Conservation (phyloP, 768 basidiomycete genomes). For the Lyophyllum semitale region DNA sequence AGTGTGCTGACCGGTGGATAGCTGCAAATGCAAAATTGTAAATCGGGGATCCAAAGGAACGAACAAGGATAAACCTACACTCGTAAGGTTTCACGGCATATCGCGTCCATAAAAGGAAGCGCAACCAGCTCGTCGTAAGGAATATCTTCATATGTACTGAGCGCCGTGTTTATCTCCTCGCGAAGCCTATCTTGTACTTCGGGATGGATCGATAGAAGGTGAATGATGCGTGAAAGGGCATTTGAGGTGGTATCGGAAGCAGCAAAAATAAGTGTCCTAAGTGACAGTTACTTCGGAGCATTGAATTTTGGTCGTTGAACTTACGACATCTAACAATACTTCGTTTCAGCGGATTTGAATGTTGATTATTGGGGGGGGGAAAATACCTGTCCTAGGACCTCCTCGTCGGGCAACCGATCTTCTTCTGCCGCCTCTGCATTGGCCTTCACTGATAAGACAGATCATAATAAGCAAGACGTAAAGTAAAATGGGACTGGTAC, state of each 20-base stretch:
- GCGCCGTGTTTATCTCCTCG: no score
- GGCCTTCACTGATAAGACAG: no score
- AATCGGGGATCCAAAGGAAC: background rate
- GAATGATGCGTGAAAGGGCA: no score
- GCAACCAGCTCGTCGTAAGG: conserved; percentile 27
- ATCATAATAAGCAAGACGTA: conserved; percentile 8
- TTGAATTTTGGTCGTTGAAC: background rate
- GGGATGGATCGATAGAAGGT: no score
- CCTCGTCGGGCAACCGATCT: no score
- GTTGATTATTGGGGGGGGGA: background rate
- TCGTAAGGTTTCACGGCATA: no score
- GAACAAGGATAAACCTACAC: conserved; percentile 18
- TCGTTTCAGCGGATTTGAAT: background rate
- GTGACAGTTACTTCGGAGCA: background rate
- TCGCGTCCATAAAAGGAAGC: no score
- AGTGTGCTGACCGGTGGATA: no score
- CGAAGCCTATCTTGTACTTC: no score
- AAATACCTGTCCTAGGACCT: conserved; percentile 29
- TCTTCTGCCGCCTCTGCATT: no score
- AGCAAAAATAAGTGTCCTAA: no score
- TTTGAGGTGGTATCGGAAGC: conserved; percentile 35
- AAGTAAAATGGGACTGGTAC: background rate
- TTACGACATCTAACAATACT: background rate
- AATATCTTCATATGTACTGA: conserved; percentile 13
- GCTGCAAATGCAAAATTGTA: background rate